Base-by-base conservation (phyloP, 2,329 filamentous ascomycete species). In the Chaetothyriales sp. region DNA sequence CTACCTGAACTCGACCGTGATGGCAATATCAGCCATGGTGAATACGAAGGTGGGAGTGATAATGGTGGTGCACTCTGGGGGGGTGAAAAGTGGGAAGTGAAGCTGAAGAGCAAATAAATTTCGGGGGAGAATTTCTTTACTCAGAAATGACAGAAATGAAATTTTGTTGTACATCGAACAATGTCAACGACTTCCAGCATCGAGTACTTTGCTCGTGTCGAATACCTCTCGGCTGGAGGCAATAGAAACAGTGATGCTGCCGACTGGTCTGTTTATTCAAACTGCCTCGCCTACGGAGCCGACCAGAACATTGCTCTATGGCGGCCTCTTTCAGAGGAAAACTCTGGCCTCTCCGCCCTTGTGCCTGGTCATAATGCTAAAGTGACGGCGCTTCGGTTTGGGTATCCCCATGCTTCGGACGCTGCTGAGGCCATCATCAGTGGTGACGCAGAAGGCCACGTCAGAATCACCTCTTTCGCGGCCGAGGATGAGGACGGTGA, bases 171-270 rank as follows among this genome's bases (percentile, higher is more conserved):
- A 25, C 3, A 25, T 3, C 32, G 32, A 15, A 39, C 12, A 15
- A 39, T 39, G 32, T 5, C 32, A 39, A 2, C 32, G 32, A 39
- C 10, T 2, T 39, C 10, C 10, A 39, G 32, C 42, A 43, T 43
- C n/a, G 42, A 43, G 3, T n/a, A 3, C 18, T 8, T 43, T 5
- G 3, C 42, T 15, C 47, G 47, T 28, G 47, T 36, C 45, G 71
- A 74, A 44, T 80, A 76, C 60, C 73, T 92, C 58, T 82, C 86
- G 46, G 80, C 83, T 55, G 92, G 92, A 54, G 90, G 87, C 46
- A 98, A 96, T 67, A 78, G 90, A 60, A 86, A 96, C 62, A 84
- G 90, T 18, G 81, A 83, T 15, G 85, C 87, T 25, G 89, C 90
- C 25, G 90, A 96, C 69, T 98, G 92, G 92, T 80, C 84, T 63